These are phyloP conservation scores for Chrysosporium queenslandicum DNA, from an alignment of 2,329 filamentous ascomycete species.

Conservation along the genomic window DNA sequence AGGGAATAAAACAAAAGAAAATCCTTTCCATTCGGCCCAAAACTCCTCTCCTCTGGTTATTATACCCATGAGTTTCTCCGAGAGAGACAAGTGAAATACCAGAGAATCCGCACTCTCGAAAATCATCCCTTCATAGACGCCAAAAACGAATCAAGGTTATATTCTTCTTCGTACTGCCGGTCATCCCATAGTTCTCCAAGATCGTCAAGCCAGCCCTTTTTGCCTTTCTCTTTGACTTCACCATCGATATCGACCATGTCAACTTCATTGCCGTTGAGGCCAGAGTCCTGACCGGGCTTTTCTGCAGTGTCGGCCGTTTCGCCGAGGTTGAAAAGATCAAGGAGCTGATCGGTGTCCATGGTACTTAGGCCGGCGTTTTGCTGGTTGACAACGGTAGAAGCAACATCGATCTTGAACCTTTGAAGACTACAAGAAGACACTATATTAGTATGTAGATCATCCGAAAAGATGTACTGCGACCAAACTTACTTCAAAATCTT, in stretches of 20 bases:
- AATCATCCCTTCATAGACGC: slow-evolving; percentile 64
- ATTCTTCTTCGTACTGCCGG: slow-evolving; percentile 94
- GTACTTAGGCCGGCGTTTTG: slow-evolving; percentile 89
- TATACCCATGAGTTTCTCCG: too few relatives aligned
- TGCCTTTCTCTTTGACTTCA: slow-evolving; percentile 84
- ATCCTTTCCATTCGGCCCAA: background rate
- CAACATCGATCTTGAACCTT: slow-evolving; percentile 98
- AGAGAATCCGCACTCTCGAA: background rate
- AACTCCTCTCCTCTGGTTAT: background rate
- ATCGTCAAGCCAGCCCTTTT: slow-evolving; percentile 93
- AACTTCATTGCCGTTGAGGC: slow-evolving; percentile 44
- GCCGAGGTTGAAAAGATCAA: slow-evolving; percentile 88
- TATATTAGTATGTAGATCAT: too few relatives aligned
- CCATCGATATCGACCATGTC: slow-evolving; percentile 93
- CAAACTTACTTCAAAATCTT: slow-evolving; percentile 90
- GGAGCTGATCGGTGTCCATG: slow-evolving; percentile 97
- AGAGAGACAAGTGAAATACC: background rate
- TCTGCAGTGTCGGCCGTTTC: slow-evolving; percentile 50
- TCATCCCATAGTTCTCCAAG: slow-evolving; percentile 96
- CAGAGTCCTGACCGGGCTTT: slow-evolving; percentile 56
- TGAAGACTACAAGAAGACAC: slow-evolving; percentile 59
- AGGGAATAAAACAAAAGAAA: background rate
- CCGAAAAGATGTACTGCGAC: too few relatives aligned
- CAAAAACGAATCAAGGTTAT: slow-evolving; percentile 89
- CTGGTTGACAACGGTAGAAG: slow-evolving; percentile 95